These are phyloP conservation scores for Piper betle DNA, from an alignment of 164 flowering plant species.

Conservation along the genomic window DNA sequence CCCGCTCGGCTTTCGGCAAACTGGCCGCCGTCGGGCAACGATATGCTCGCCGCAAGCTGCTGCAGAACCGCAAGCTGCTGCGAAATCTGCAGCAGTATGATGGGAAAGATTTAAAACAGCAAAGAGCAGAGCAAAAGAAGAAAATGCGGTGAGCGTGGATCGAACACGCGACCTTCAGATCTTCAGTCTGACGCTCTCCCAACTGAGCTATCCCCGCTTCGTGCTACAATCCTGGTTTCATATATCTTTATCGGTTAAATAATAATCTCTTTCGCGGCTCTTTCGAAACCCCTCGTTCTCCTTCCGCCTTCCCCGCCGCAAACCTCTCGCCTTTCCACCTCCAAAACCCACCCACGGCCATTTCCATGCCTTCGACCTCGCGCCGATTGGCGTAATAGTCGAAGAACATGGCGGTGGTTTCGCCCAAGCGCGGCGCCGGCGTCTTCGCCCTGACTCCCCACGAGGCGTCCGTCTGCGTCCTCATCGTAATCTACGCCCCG, in stretches of 20 bases:
- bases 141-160: conserved; percentile 77
- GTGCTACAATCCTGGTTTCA: not conserved
- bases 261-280: not conserved
- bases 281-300: not conserved
- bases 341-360: not conserved
- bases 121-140: conserved; percentile 7
- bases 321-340: not conserved
- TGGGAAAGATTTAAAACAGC: too few relatives aligned
- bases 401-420: conserved; percentile 8
- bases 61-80: conserved; percentile 42
- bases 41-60: conserved; percentile 58
- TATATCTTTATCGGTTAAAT: too few relatives aligned
- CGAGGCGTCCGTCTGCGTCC: conserved; percentile 74
- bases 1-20: conserved; percentile 64
- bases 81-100: not conserved
- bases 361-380: too few relatives aligned
- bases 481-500: conserved; percentile 60
- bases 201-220: conserved; percentile 76
- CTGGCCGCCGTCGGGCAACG: conserved; percentile 38
- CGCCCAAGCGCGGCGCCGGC: conserved; percentile 6
- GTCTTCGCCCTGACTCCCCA: conserved; percentile 65
- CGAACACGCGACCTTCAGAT: conserved; percentile 92
- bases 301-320: not conserved
- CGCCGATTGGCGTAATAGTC: too few relatives aligned
- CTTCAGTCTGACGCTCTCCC: conserved; percentile 90